Percentiles rank a stretch among this genome's conserved stretches.
Conservation (phyloP, 176 grass and related monocot species). For the bread wheat (Triticum aestivum) region IWGSC_CS_RefSeq_v2.1 NC_057804.1:529612595-529613094, state of each 20-base stretch:
- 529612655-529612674: constrained; percentile 71
- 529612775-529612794: background rate
- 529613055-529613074: background rate
- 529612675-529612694: constrained; percentile 63
- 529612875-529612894: background rate
- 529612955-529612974: background rate
- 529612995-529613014: background rate
- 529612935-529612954: background rate
- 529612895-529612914: constrained; percentile 15
- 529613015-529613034: background rate
- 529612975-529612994: background rate
- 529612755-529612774: background rate
- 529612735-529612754: constrained; percentile 18
- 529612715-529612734: constrained; percentile 25
- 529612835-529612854: background rate
- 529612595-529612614: constrained; percentile 68
- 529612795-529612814: background rate
- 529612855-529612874: background rate
- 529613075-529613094: background rate
- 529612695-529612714: constrained; percentile 63
- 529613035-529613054: background rate
- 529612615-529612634: constrained; percentile 90
- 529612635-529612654: constrained; percentile 80
- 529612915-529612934: constrained; percentile 3
- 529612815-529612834: background rate